Conservation (phyloP, 345 rosid species). For the Rubroshorea leprosula region DNA sequence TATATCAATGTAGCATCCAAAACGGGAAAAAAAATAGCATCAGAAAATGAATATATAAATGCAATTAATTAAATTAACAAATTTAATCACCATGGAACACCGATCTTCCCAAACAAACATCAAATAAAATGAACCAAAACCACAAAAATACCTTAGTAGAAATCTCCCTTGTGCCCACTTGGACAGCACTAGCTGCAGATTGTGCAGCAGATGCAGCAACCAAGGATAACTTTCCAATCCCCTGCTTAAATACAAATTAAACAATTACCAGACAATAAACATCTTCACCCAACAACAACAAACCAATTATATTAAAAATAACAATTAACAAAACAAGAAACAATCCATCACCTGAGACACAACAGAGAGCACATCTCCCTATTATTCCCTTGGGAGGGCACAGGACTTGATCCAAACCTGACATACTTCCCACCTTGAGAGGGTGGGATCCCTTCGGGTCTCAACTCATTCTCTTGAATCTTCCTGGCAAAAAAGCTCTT, state of each 20-base stretch:
- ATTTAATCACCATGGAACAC: background rate
- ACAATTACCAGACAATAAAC: background rate
- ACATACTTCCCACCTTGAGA: slow-evolving; percentile 95
- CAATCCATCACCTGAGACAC: slow-evolving; percentile 69
- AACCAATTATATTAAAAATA: too few relatives aligned
- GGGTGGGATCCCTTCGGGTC: slow-evolving; percentile 91
- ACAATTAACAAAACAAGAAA: background rate
- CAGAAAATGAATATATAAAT: background rate
- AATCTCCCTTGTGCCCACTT: slow-evolving; percentile 72
- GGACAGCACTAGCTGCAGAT: slow-evolving; percentile 91
- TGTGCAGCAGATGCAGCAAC: slow-evolving; percentile 87
- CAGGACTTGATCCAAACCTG: slow-evolving; percentile 82
- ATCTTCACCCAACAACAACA: too few relatives aligned
- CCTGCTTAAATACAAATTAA: slow-evolving; percentile 37
- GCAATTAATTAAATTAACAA: background rate
- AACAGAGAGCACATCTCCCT: slow-evolving; percentile 65
- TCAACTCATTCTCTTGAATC: slow-evolving; percentile 68
- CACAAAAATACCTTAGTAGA: slow-evolving; percentile 61
- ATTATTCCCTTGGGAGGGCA: slow-evolving; percentile 32
- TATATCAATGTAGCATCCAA: too few relatives aligned
- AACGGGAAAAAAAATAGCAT: background rate
- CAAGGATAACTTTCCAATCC: slow-evolving; percentile 74
- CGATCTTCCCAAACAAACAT: too few relatives aligned
- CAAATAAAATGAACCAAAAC: background rate
- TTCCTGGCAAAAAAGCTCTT: slow-evolving; percentile 68